phyloP scores from a whole-genome alignment of 2,329 filamentous ascomycete genomes.

The Microdochium bolleyi region DNA sequence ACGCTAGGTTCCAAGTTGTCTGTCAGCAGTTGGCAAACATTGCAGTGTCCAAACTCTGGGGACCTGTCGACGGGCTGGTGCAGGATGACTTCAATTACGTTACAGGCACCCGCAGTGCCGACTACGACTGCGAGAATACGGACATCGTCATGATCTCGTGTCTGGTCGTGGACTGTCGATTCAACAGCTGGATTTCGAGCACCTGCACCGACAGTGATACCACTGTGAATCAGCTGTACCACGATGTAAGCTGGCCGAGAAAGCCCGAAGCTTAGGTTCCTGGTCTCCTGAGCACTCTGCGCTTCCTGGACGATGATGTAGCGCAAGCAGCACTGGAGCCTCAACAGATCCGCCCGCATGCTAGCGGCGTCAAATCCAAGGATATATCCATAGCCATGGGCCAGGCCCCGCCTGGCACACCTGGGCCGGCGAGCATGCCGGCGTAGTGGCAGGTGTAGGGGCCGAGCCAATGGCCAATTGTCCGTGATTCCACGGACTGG shows the following conservation, averaged over 20 bases:
- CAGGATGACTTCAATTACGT: neutral
- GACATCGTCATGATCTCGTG: neutral
- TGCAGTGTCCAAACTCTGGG: neutral
- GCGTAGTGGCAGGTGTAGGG: slow-evolving; percentile 1
- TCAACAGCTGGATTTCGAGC: neutral
- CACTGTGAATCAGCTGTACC: neutral
- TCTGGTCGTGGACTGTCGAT: neutral
- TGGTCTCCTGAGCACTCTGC: slow-evolving; percentile 3
- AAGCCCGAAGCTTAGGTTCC: neutral
- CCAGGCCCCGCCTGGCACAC: neutral
- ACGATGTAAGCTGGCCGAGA: neutral
- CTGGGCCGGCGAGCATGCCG: slow-evolving; percentile 1
- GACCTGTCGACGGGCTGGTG: neutral
- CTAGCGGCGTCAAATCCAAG: slow-evolving; percentile 6
- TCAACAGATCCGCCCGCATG: slow-evolving; percentile 4
- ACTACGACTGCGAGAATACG: neutral
- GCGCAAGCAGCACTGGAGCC: neutral
- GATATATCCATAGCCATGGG: slow-evolving; percentile 1
- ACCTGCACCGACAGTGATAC: neutral
- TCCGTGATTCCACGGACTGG: neutral
- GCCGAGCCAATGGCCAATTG: neutral
- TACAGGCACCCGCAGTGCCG: too few species aligned
- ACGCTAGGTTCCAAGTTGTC: neutral
- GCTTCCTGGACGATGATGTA: slow-evolving; percentile 3
- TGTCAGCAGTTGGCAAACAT: neutral